Evolutionary conservation across 139 green algal genomes (phyloP).

Genomic region (Desmodesmus armatus): DNA sequence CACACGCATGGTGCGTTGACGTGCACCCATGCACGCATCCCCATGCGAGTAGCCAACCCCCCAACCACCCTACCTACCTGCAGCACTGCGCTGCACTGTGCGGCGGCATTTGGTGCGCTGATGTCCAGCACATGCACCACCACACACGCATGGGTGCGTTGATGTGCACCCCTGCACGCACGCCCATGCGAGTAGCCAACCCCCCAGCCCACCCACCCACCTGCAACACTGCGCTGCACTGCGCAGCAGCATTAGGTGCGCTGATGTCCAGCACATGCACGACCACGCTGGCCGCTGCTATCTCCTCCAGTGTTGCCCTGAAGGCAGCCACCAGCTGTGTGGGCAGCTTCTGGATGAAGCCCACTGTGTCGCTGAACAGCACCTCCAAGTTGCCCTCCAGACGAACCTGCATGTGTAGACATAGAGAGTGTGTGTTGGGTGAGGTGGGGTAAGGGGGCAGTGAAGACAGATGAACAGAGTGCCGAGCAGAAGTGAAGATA

Average conservation of each 20-base stretch:
- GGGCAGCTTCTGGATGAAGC: constrained; percentile 98
- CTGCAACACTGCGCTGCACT: constrained; percentile 79
- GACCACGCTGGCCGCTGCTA: constrained; percentile 81
- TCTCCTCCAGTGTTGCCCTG: constrained; percentile 96
- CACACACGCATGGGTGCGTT: too few relatives aligned
- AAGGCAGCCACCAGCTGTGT: constrained; percentile 95
- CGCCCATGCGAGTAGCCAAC: background rate
- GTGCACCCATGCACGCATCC: too few relatives aligned
- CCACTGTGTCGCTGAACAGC: constrained; percentile 96
- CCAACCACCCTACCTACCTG: constrained; percentile 41
- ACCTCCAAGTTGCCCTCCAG: constrained; percentile 80
- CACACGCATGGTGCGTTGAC: too few relatives aligned
- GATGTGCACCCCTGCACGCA: background rate
- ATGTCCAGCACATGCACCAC: constrained; percentile 97
- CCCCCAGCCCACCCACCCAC: constrained; percentile 28
- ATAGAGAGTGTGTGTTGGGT: too few relatives aligned
- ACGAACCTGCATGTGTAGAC: background rate
- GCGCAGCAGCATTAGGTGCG: constrained; percentile 77
- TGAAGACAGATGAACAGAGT: too few relatives aligned
- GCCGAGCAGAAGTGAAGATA: too few relatives aligned
- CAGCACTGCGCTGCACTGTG: constrained; percentile 82
- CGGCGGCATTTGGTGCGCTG: constrained; percentile 73
- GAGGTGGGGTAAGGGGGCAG: background rate
- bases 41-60: too few relatives aligned
- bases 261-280: constrained; percentile 96